phyloP scores from a whole-genome alignment of 805 yeast species.

The Saccharomycopsis capsularis region DNA sequence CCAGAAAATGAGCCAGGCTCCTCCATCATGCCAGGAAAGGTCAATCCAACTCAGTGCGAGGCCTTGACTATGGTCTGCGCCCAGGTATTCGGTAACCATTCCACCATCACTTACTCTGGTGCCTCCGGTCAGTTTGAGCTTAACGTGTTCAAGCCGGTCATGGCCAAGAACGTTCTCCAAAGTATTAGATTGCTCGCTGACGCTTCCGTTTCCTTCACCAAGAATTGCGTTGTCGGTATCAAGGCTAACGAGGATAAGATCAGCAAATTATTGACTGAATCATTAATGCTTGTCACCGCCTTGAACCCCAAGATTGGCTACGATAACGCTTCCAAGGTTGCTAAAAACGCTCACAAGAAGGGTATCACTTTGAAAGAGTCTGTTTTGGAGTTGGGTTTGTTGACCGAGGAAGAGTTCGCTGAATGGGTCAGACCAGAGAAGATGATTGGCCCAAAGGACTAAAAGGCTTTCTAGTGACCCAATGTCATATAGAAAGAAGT shows the following conservation, averaged over 20 bases:
- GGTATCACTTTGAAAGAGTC: constrained; percentile 92
- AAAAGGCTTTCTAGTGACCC: no score
- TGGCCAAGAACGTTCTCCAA: constrained; percentile 82
- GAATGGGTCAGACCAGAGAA: constrained; percentile 96
- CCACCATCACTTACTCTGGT: constrained; percentile 93
- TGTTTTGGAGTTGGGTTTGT: constrained; percentile 82
- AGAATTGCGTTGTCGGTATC: constrained; percentile 92
- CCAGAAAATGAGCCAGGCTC: constrained; percentile 99
- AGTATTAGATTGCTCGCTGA: constrained; percentile 86
- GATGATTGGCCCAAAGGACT: constrained; percentile 93
- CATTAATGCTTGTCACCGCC: constrained; percentile 96
- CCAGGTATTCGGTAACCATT: constrained; percentile 95
- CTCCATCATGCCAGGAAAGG: constrained; percentile 99
- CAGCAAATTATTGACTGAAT: constrained; percentile 80
- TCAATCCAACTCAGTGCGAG: constrained; percentile 98
- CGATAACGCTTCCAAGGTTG: constrained; percentile 94
- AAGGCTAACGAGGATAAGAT: constrained; percentile 83
- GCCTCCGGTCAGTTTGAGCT: constrained; percentile 98
- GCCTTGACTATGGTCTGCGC: constrained; percentile 97
- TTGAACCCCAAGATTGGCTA: constrained; percentile 98
- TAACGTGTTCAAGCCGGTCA: constrained; percentile 94
- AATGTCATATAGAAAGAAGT: no score
- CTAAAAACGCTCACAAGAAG: constrained; percentile 97
- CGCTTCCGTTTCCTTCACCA: constrained; percentile 81
- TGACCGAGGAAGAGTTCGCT: constrained; percentile 81